These are phyloP conservation scores for Prunus mira DNA, from an alignment of 306 rosid genomes.

Conservation along the genomic window DNA sequence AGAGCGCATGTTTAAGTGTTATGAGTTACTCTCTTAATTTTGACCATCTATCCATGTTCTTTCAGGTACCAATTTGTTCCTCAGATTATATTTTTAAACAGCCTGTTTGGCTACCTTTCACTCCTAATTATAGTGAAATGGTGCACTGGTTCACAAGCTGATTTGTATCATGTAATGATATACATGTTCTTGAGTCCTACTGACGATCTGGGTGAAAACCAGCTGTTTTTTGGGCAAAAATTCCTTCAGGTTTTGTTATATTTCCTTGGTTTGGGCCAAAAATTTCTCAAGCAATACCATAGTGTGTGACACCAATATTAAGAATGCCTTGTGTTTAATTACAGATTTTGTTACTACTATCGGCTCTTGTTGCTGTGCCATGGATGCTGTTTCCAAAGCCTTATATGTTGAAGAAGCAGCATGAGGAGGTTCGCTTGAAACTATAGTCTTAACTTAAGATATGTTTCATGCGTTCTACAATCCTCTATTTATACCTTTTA, in stretches of 20 bases:
- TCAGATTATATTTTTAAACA: constrained; percentile 76
- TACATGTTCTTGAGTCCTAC: constrained; percentile 89
- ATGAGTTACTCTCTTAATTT: not conserved
- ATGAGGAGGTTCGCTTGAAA: constrained; percentile 51
- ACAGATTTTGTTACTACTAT: constrained; percentile 61
- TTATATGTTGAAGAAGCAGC: constrained; percentile 72
- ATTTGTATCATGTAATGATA: constrained; percentile 81
- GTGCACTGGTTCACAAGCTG: constrained; percentile 88
- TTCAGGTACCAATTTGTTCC: constrained; percentile 87
- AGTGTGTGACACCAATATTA: not conserved
- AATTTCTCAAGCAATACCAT: not conserved
- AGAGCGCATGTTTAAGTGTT: not conserved
- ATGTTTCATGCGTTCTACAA: not conserved
- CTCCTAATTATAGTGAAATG: constrained; percentile 78
- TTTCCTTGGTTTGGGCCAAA: not conserved
- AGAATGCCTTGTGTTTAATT: not conserved
- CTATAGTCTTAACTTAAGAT: not conserved
- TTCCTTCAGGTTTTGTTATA: constrained; percentile 52
- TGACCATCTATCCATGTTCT: not conserved
- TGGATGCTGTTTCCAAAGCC: constrained; percentile 95
- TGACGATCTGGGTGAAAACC: constrained; percentile 78
- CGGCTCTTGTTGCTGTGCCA: constrained; percentile 75
- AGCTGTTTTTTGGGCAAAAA: constrained; percentile 79
- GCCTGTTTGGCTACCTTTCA: constrained; percentile 80
- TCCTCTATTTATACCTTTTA: not conserved